A percentile compares a stretch with the other conserved stretches of the same genome.
Conservation (phyloP, 2,329 filamentous ascomycete genomes). For the Colletotrichum sansevieriae region DNA sequence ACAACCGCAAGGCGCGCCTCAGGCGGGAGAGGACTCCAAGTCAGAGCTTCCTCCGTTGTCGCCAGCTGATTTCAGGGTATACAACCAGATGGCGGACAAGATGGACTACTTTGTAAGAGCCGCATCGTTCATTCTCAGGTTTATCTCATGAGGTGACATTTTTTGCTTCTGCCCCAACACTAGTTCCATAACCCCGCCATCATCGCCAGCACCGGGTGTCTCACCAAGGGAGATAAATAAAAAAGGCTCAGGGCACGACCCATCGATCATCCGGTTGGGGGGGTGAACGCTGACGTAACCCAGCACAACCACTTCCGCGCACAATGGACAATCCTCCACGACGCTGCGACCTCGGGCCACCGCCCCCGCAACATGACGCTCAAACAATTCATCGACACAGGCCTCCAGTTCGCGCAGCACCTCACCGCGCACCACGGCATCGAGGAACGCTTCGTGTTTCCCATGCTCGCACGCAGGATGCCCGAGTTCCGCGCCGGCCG, state of each 20-base stretch:
- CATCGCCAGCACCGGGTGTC: background rate
- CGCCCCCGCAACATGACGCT: slow-evolving; percentile 75
- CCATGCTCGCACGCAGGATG: slow-evolving; percentile 81
- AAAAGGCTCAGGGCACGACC: no score
- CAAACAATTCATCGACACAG: slow-evolving; percentile 75
- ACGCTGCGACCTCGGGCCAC: slow-evolving; percentile 69
- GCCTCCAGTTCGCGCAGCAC: slow-evolving; percentile 76
- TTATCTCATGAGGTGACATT: no score
- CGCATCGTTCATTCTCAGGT: background rate
- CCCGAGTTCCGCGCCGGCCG: slow-evolving; percentile 72
- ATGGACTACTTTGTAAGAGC: slow-evolving; percentile 79
- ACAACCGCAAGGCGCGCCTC: slow-evolving; percentile 1
- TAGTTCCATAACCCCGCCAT: background rate
- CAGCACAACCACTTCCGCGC: slow-evolving; percentile 83
- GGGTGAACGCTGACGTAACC: background rate
- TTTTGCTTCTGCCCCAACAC: background rate
- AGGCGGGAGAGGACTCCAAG: background rate
- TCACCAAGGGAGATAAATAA: no score
- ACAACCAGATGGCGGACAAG: slow-evolving; percentile 79
- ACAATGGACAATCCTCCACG: slow-evolving; percentile 79
- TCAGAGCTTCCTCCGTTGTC: slow-evolving; percentile 70
- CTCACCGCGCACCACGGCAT: slow-evolving; percentile 85
- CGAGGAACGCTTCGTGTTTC: slow-evolving; percentile 87
- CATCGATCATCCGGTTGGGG: no score
- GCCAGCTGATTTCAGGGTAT: slow-evolving; percentile 74